Evolutionary conservation across 2,329 filamentous ascomycete genomes (phyloP).

Genomic region (Aschersonia sp.): DNA sequence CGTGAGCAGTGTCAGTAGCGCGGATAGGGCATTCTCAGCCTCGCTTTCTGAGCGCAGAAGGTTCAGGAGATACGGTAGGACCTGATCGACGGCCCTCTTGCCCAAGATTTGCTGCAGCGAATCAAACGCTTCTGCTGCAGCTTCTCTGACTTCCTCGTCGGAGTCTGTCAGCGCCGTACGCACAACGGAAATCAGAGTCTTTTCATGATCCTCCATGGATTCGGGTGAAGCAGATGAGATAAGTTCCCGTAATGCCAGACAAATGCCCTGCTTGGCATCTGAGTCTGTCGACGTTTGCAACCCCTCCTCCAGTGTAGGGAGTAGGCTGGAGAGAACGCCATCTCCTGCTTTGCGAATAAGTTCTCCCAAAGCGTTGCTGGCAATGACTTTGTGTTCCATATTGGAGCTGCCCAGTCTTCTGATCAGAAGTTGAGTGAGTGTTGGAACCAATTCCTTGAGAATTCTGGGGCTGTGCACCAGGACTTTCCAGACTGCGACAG

Average conservation of each 20-base stretch:
- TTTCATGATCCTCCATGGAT: conserved; percentile 84
- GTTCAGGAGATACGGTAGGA: conserved; percentile 80
- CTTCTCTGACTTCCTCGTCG: conserved; percentile 80
- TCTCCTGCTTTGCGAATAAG: conserved; percentile 95
- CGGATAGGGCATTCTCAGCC: conserved; percentile 83
- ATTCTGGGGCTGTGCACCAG: conserved; percentile 83
- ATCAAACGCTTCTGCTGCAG: conserved; percentile 94
- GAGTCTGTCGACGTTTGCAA: conserved; percentile 77
- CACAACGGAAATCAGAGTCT: conserved; percentile 86
- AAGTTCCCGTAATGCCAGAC: conserved; percentile 85
- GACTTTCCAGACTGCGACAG: conserved; percentile 92
- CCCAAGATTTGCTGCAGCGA: conserved; percentile 85
- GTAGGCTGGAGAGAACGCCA: conserved; percentile 70
- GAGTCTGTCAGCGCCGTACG: conserved; percentile 83
- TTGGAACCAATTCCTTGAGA: conserved; percentile 89
- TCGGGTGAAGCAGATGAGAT: conserved; percentile 81
- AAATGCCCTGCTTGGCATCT: conserved; percentile 93
- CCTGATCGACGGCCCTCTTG: conserved; percentile 89
- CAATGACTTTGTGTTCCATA: conserved; percentile 98
- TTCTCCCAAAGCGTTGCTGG: conserved; percentile 90
- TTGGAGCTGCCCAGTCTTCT: conserved; percentile 86
- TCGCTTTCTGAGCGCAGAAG: conserved; percentile 76
- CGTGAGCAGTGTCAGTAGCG: conserved; percentile 83
- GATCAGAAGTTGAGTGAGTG: conserved; percentile 88
- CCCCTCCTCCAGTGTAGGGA: conserved; percentile 87